phyloP scores from a whole-genome alignment of 2,329 filamentous ascomycete genomes.

The Colletotrichum spaethianum region DNA sequence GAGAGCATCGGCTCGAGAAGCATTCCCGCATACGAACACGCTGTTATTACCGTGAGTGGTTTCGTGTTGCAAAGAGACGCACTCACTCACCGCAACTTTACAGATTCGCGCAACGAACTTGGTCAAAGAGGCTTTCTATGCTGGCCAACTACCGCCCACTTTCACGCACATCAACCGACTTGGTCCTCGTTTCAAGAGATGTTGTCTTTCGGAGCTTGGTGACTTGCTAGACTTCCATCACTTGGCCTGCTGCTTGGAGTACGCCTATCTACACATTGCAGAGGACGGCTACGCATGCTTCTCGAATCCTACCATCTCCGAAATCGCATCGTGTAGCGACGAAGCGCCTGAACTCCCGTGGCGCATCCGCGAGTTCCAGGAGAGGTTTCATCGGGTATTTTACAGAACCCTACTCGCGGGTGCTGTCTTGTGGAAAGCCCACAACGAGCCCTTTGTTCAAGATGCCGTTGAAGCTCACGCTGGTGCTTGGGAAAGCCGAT shows the following conservation, averaged over 20 bases:
- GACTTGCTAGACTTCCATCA: not conserved
- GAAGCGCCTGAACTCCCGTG: not conserved
- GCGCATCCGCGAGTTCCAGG: not conserved
- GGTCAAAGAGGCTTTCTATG: not conserved
- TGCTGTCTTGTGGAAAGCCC: not conserved
- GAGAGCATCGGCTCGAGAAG: not conserved
- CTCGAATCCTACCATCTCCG: not conserved
- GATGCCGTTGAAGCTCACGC: not conserved
- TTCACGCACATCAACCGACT: not conserved
- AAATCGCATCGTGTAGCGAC: not conserved
- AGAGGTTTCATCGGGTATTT: not conserved
- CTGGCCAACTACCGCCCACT: not conserved
- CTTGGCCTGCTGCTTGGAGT: not conserved
- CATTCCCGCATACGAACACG: constrained; percentile 1
- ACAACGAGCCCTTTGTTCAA: not conserved
- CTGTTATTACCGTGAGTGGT: not conserved
- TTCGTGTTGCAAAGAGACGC: not conserved
- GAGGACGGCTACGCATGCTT: not conserved
- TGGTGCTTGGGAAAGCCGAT: not conserved
- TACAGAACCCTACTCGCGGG: not conserved
- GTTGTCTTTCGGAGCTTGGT: not conserved
- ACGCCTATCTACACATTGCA: not conserved
- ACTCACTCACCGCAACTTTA: not conserved
- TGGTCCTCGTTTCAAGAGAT: not conserved
- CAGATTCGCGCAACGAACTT: constrained; percentile 4